A percentile compares a stretch with the other conserved stretches of the same genome.
phyloP scores from a whole-genome alignment of 805 yeast genomes.

The Candida stauntonica region DNA sequence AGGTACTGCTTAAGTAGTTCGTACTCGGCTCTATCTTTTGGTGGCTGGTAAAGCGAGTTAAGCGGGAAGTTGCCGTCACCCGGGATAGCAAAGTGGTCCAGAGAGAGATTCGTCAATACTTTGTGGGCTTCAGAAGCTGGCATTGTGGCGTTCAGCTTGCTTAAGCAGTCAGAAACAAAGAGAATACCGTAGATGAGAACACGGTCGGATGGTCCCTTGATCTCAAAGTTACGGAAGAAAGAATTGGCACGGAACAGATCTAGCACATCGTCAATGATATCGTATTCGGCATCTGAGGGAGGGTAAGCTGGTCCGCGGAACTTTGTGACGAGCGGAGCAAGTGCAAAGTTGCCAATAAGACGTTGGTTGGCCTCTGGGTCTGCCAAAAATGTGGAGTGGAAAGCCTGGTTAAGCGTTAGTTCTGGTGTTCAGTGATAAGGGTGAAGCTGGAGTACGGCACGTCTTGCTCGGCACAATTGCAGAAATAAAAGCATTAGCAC shows the following conservation, averaged over 20 bases:
- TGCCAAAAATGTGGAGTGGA: slow-evolving; percentile 72
- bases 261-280: slow-evolving; percentile 84
- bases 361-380: slow-evolving; percentile 57
- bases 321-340: slow-evolving; percentile 81
- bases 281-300: slow-evolving; percentile 68
- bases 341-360: slow-evolving; percentile 65
- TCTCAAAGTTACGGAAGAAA: slow-evolving; percentile 94
- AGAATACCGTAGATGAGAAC: slow-evolving; percentile 90
- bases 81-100: slow-evolving; percentile 86
- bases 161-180: slow-evolving; percentile 80
- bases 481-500: too few species aligned
- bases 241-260: slow-evolving; percentile 95
- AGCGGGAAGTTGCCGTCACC: slow-evolving; percentile 95
- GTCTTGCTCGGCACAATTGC: too few species aligned
- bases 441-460: too few species aligned
- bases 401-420: slow-evolving; percentile 41
- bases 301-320: slow-evolving; percentile 93
- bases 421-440: background rate
- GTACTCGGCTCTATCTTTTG: slow-evolving; percentile 67
- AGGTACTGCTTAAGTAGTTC: slow-evolving; percentile 78
- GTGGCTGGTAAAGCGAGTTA: slow-evolving; percentile 71
- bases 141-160: slow-evolving; percentile 48
- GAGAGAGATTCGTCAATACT: slow-evolving; percentile 74
- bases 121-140: slow-evolving; percentile 57
- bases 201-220: slow-evolving; percentile 92